A percentile compares a stretch with the other conserved stretches of the same genome.
These are phyloP conservation scores for Tetrapisispora arboricola DNA, from an alignment of 805 yeast genomes.

Conservation along the genomic window DNA sequence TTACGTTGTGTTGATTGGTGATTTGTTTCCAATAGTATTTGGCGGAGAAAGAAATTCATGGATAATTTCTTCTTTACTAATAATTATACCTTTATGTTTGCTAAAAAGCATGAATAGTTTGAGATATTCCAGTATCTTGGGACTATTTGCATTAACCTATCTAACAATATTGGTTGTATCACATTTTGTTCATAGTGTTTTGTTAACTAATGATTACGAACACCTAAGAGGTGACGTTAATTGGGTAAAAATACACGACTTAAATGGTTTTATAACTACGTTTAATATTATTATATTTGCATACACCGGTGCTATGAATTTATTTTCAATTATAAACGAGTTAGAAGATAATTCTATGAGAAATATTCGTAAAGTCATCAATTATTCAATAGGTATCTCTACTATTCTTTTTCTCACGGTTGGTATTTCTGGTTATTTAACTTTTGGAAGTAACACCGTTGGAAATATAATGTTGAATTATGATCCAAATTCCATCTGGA, in stretches of 20 bases:
- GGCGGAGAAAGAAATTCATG: constrained; percentile 34
- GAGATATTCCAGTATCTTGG: constrained; percentile 61
- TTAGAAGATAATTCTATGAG: constrained; percentile 42
- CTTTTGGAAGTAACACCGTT: constrained; percentile 53
- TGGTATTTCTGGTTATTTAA: constrained; percentile 60
- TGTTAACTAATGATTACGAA: constrained; percentile 28
- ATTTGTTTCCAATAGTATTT: constrained; percentile 55
- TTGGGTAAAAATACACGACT: constrained; percentile 34
- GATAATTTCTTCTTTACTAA: constrained; percentile 39
- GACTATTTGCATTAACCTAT: constrained; percentile 56
- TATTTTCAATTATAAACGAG: constrained; percentile 69
- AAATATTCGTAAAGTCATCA: constrained; percentile 37
- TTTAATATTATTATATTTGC: constrained; percentile 73
- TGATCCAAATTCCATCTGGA: constrained; percentile 38
- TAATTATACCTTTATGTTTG: constrained; percentile 56
- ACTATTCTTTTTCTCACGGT: constrained; percentile 49
- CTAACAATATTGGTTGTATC: constrained; percentile 34
- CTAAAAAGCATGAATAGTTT: constrained; percentile 56
- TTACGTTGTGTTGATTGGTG: constrained; percentile 67
- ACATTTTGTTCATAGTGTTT: constrained; percentile 35
- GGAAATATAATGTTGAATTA: constrained; percentile 69
- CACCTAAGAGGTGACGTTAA: constrained; percentile 36
- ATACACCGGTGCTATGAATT: constrained; percentile 72
- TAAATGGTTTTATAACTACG: constrained; percentile 43
- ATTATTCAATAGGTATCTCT: constrained; percentile 42